A percentile compares a stretch with the other conserved stretches of the same genome.
Evolutionary conservation across 2,329 filamentous ascomycete species (phyloP).

Genomic region (Pseudocercospora vitis): DNA sequence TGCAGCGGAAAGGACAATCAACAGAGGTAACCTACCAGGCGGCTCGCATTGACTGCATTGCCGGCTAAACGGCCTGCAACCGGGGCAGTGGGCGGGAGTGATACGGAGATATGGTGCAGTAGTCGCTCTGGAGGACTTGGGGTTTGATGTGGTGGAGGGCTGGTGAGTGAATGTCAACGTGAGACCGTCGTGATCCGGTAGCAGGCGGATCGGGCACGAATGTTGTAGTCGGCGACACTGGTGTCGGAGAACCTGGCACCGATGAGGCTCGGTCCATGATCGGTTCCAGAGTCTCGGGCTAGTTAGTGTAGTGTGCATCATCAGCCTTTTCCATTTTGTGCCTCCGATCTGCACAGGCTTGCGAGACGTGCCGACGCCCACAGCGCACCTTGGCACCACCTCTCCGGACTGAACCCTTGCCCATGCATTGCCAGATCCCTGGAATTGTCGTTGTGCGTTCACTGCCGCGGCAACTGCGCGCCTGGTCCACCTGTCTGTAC

Average conservation of each 20-base stretch:
- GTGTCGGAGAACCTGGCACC: too few species aligned
- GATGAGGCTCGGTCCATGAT: neutral
- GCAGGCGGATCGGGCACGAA: conserved; percentile 11
- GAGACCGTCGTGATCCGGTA: conserved; percentile 6
- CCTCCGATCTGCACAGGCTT: conserved; percentile 1
- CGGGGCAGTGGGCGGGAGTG: neutral
- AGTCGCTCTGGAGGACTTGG: neutral
- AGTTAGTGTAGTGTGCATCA: too few species aligned
- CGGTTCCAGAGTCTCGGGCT: neutral
- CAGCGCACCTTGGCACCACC: neutral
- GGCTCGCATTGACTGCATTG: neutral
- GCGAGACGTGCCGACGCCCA: neutral
- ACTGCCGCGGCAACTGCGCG: neutral
- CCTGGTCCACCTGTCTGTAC: neutral
- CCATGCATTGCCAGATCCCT: neutral
- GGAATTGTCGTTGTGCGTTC: neutral
- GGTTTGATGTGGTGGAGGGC: neutral
- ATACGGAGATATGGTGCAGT: neutral
- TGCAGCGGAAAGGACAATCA: neutral
- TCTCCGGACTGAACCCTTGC: neutral
- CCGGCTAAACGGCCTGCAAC: neutral
- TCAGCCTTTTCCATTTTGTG: neutral
- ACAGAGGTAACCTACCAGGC: neutral
- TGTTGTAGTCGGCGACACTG: neutral
- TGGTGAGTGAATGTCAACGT: neutral